Conservation (phyloP, 2,329 filamentous ascomycete genomes). For the Knoxdaviesia capensis region DNA sequence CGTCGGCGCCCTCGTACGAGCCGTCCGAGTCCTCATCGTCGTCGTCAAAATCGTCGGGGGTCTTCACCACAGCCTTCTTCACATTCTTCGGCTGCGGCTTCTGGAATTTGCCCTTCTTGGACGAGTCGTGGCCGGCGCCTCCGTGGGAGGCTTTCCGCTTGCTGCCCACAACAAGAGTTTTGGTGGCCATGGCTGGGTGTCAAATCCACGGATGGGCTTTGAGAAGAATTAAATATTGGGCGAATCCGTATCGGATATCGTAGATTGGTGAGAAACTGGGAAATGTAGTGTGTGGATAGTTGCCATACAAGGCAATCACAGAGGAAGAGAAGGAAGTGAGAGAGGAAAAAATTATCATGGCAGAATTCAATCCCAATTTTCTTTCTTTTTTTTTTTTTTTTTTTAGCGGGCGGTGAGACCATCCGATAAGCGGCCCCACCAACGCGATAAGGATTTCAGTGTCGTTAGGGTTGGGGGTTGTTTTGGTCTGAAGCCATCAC, state of each 20-base stretch:
- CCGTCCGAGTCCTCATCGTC: constrained; percentile 18
- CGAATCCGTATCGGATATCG: too few species aligned
- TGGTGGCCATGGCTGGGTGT: too few species aligned
- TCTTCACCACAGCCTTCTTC: constrained; percentile 9
- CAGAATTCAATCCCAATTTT: constrained; percentile 5
- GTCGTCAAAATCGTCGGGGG: constrained; percentile 12
- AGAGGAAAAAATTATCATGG: constrained; percentile 2
- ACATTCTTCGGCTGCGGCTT: constrained; percentile 13
- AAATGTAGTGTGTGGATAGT: too few species aligned
- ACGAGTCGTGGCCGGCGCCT: constrained; percentile 19
- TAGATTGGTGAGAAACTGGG: too few species aligned
- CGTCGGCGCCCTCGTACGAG: constrained; percentile 19
- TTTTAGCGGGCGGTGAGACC: constrained; percentile 16
- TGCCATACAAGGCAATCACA: background rate
- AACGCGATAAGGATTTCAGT: too few species aligned
- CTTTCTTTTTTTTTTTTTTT: constrained; percentile 8
- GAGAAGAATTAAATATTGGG: too few species aligned
- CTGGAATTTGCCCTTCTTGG: constrained; percentile 30
- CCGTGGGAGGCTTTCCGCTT: constrained; percentile 35
- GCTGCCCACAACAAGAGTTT: constrained; percentile 16
- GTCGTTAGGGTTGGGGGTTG: too few species aligned
- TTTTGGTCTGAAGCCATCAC: too few species aligned
- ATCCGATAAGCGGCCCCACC: too few species aligned
- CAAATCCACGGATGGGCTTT: too few species aligned
- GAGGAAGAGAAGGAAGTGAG: constrained; percentile 2